A percentile compares a stretch with the other conserved stretches of the same genome.
phyloP scores from a whole-genome alignment of 2,329 filamentous ascomycete species.

The Grosmannia huntii region DNA sequence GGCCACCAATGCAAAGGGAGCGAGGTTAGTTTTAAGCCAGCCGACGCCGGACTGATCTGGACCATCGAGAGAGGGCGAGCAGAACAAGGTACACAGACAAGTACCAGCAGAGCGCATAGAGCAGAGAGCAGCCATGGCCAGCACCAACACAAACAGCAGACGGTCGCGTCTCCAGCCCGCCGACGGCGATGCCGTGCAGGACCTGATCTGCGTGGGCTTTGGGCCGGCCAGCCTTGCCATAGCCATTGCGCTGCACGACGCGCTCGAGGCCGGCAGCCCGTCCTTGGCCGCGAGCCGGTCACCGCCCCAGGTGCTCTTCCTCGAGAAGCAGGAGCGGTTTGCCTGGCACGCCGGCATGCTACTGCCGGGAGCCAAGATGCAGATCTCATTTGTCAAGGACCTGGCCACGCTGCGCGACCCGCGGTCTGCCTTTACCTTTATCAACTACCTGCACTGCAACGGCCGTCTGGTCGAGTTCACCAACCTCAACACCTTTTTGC shows the following conservation, averaged over 20 bases:
- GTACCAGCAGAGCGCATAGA: not conserved
- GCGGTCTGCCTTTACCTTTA: constrained; percentile 81
- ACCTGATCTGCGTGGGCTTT: constrained; percentile 84
- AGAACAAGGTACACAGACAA: not conserved
- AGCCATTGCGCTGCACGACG: constrained; percentile 77
- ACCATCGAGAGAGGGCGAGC: not conserved
- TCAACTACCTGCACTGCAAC: constrained; percentile 83
- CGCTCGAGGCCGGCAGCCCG: constrained; percentile 41
- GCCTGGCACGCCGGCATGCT: constrained; percentile 96
- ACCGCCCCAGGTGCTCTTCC: constrained; percentile 63
- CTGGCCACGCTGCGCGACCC: constrained; percentile 82
- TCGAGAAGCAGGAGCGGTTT: constrained; percentile 75
- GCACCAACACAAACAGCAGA: not conserved
- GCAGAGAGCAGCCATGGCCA: not conserved
- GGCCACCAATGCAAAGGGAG: not conserved
- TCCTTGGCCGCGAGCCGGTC: constrained; percentile 15
- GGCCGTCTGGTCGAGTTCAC: constrained; percentile 78
- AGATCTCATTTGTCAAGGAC: constrained; percentile 96
- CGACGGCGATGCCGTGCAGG: constrained; percentile 51
- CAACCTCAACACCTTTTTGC: constrained; percentile 80
- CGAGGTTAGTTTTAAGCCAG: not conserved
- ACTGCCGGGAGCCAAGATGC: constrained; percentile 86
- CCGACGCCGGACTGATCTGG: not conserved
- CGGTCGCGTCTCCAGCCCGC: constrained; percentile 4
- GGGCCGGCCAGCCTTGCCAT: constrained; percentile 84